A percentile compares a stretch with the other conserved stretches of the same genome.
These are phyloP conservation scores for Poronia punctata DNA, from an alignment of 495 filamentous ascomycete genomes.

Conservation along the genomic window DNA sequence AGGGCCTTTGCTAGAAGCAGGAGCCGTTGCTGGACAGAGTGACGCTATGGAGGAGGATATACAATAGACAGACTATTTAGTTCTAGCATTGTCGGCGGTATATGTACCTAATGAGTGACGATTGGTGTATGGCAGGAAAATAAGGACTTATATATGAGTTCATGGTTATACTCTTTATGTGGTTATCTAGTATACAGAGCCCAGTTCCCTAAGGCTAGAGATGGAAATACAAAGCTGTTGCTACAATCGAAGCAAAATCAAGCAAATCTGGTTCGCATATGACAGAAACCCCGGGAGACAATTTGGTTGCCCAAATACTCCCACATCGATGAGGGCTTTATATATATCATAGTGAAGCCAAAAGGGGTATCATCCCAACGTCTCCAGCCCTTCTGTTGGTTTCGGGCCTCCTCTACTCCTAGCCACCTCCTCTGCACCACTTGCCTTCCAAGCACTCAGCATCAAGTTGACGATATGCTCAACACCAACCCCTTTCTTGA, in stretches of 20 bases:
- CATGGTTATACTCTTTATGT: too few relatives aligned
- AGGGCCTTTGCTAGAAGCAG: constrained; percentile 28
- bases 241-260: too few relatives aligned
- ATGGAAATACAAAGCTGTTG: too few relatives aligned
- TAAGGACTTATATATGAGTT: too few relatives aligned
- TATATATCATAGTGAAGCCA: too few relatives aligned
- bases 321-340: too few relatives aligned
- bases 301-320: too few relatives aligned
- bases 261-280: too few relatives aligned
- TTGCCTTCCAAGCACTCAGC: constrained; percentile 83
- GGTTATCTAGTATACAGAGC: too few relatives aligned
- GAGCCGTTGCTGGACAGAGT: constrained; percentile 11
- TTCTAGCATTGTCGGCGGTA: not conserved
- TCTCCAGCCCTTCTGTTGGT: constrained; percentile 41
- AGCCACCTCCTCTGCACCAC: constrained; percentile 63
- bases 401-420: constrained; percentile 44
- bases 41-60: constrained; percentile 38
- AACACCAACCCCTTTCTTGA: constrained; percentile 82
- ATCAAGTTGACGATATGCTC: constrained; percentile 83
- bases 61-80: constrained; percentile 9
- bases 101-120: not conserved
- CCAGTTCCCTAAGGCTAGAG: too few relatives aligned
- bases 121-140: constrained; percentile 3
- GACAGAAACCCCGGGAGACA: too few relatives aligned
- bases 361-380: constrained; percentile 15